Evolutionary conservation across 164 flowering plant genomes (phyloP).

Genomic region (Vitis riparia): DNA sequence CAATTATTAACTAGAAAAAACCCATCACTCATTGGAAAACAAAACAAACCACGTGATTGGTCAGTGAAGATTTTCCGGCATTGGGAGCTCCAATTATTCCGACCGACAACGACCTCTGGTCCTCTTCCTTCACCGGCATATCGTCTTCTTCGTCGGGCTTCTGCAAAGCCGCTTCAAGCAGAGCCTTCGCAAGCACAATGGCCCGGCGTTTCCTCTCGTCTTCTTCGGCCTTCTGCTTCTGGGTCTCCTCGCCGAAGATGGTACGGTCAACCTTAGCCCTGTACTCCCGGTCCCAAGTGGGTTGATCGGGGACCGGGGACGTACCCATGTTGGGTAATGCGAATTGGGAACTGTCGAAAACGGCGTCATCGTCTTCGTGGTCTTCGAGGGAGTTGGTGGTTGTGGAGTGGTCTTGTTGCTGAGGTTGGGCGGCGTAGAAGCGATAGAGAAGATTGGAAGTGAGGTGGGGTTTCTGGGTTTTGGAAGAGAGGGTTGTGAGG

Average conservation of each 20-base stretch:
- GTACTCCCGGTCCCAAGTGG: slow-evolving; percentile 65
- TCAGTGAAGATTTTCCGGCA: slow-evolving; percentile 93
- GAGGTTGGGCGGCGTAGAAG: slow-evolving; percentile 51
- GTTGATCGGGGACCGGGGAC: slow-evolving; percentile 3
- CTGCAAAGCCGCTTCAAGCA: slow-evolving; percentile 65
- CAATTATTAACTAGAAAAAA: not conserved
- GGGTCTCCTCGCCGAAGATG: slow-evolving; percentile 44
- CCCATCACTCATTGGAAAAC: not conserved
- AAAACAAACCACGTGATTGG: slow-evolving; percentile 75
- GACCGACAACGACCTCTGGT: slow-evolving; percentile 83
- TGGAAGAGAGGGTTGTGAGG: slow-evolving; percentile 23
- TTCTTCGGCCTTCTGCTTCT: slow-evolving; percentile 30
- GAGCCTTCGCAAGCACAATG: slow-evolving; percentile 47
- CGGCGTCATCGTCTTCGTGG: slow-evolving; percentile 27
- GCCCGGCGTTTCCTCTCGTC: slow-evolving; percentile 38
- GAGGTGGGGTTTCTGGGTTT: slow-evolving; percentile 13
- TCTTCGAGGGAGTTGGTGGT: slow-evolving; percentile 14
- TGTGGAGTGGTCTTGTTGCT: slow-evolving; percentile 19
- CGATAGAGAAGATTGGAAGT: slow-evolving; percentile 27
- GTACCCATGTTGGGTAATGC: slow-evolving; percentile 24
- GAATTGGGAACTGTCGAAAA: slow-evolving; percentile 67
- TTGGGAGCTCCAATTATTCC: slow-evolving; percentile 97
- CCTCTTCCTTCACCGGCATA: slow-evolving; percentile 69
- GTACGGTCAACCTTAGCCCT: slow-evolving; percentile 50
- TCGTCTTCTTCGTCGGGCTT: slow-evolving; percentile 47